These are phyloP conservation scores for Typha latifolia DNA, from an alignment of 176 grass and related monocot genomes.

Conservation along the genomic window DNA sequence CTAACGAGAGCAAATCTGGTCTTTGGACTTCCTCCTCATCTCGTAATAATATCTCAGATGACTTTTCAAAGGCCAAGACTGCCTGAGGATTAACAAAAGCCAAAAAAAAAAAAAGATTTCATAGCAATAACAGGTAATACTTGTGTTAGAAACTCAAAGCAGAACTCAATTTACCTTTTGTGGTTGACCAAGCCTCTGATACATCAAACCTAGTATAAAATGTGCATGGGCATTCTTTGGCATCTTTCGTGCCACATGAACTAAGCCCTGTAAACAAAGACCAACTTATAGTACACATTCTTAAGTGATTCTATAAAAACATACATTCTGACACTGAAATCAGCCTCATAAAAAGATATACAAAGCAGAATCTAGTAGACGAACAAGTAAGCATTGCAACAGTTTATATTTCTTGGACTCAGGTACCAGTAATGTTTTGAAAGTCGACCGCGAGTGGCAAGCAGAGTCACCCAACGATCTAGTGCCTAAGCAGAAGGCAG, in stretches of 20 bases:
- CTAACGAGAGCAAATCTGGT: slow-evolving; percentile 77
- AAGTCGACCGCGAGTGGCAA: no score
- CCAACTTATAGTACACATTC: not conserved
- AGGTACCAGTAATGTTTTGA: no score
- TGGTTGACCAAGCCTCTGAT: slow-evolving; percentile 96
- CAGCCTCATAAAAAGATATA: no score
- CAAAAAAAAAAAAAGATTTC: slow-evolving; percentile 15
- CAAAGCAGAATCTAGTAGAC: no score
- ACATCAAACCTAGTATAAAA: slow-evolving; percentile 95
- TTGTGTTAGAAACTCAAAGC: slow-evolving; percentile 7
- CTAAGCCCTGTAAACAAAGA: slow-evolving; percentile 53
- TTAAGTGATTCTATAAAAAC: no score
- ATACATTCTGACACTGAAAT: no score
- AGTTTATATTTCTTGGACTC: no score
- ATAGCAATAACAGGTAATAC: slow-evolving; percentile 13
- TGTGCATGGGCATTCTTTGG: slow-evolving; percentile 92
- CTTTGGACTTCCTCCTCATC: slow-evolving; percentile 85
- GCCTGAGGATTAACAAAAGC: slow-evolving; percentile 44
- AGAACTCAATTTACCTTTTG: slow-evolving; percentile 59
- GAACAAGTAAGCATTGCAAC: no score
- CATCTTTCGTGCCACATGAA: slow-evolving; percentile 82
- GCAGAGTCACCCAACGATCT: no score
- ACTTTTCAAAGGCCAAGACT: slow-evolving; percentile 74
- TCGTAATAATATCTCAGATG: slow-evolving; percentile 82
- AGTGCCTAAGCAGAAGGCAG: no score